These are phyloP conservation scores for Fonsecaea pedrosoi DNA, from an alignment of 2,329 filamentous ascomycete species.

Conservation along the genomic window DNA sequence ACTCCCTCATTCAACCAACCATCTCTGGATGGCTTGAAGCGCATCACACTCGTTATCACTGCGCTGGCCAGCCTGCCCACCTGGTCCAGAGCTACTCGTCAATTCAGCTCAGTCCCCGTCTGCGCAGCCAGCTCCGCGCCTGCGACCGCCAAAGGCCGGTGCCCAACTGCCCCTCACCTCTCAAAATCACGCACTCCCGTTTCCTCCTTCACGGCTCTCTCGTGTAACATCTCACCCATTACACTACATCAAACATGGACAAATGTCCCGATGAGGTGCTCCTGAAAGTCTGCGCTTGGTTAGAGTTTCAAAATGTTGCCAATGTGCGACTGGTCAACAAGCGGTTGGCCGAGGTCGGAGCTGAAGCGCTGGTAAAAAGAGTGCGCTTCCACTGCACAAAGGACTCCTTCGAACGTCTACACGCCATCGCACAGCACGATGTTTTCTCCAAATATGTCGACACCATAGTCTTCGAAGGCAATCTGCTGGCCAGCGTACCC, in stretches of 20 bases:
- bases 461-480: constrained; percentile 37
- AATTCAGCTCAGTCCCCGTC: background rate
- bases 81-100: background rate
- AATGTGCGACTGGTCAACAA: constrained; percentile 31
- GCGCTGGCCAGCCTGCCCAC: background rate
- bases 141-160: constrained; percentile 4
- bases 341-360: constrained; percentile 35
- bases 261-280: constrained; percentile 37
- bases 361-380: constrained; percentile 35
- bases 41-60: constrained; percentile 6
- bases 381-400: constrained; percentile 37
- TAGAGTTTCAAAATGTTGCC: constrained; percentile 33
- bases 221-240: constrained; percentile 2
- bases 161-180: constrained; percentile 9
- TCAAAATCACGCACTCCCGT: background rate
- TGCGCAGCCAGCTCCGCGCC: background rate
- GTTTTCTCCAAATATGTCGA: constrained; percentile 37
- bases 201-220: background rate
- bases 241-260: constrained; percentile 31
- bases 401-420: constrained; percentile 37
- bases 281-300: constrained; percentile 33
- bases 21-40: constrained; percentile 8
- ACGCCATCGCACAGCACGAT: constrained; percentile 31
- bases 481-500: constrained; percentile 34
- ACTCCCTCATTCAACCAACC: background rate